A percentile compares a stretch with the other conserved stretches of the same genome.
These are phyloP conservation scores for Ustilago bromivora DNA, from an alignment of 1,284 basidiomycete species.

Conservation along the genomic window DNA sequence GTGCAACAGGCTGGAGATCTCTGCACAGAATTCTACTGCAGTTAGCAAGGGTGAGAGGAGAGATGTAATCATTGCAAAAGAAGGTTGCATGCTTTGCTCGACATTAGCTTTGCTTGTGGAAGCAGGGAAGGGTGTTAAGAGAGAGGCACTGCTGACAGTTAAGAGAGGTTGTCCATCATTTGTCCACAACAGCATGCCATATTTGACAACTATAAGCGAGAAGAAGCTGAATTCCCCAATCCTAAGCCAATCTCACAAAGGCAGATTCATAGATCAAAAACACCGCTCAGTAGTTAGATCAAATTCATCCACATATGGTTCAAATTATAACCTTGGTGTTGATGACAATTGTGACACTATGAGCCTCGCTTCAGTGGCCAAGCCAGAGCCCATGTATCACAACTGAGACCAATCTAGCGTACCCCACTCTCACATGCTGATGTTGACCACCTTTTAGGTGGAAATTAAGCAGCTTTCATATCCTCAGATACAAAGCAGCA, in stretches of 20 bases:
- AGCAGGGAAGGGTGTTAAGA: neutral
- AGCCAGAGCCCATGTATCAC: neutral
- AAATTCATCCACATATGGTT: neutral
- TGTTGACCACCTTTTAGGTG: neutral
- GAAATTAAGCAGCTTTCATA: too few species aligned
- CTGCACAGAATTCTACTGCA: neutral
- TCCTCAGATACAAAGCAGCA: too few species aligned
- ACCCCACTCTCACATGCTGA: constrained; percentile 7
- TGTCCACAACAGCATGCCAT: constrained; percentile 29
- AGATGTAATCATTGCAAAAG: constrained; percentile 7
- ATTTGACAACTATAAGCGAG: constrained; percentile 8
- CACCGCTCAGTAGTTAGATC: neutral
- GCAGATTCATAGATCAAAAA: neutral
- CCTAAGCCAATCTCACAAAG: neutral
- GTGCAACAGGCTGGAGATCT: neutral
- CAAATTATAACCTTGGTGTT: neutral
- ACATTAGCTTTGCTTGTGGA: neutral
- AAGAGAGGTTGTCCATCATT: constrained; percentile 13
- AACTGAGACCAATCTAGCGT: constrained; percentile 2
- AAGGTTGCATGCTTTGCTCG: constrained; percentile 39
- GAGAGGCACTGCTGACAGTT: constrained; percentile 20
- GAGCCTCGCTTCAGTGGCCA: constrained; percentile 39
- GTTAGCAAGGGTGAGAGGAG: neutral
- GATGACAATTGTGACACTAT: constrained; percentile 14
- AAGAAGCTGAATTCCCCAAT: constrained; percentile 2